phyloP scores from a whole-genome alignment of 2,329 filamentous ascomycete genomes.

The Fusarium sp. region DNA sequence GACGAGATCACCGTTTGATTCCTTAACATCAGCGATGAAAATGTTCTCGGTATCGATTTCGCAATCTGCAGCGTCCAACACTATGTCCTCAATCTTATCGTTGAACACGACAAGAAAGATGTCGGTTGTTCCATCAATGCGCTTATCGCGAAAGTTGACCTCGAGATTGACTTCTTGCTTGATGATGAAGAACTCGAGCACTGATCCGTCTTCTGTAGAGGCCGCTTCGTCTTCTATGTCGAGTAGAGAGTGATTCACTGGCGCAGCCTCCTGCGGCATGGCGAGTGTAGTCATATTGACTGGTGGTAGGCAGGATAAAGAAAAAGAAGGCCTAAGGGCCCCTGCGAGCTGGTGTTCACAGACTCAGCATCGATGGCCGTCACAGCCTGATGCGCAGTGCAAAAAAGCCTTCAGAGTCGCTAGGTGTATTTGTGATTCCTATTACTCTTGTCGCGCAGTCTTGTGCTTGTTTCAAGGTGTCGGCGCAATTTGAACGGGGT shows the following conservation, averaged over 20 bases:
- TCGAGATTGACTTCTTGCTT: constrained; percentile 92
- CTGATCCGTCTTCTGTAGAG: constrained; percentile 49
- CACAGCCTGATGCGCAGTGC: not conserved
- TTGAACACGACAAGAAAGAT: constrained; percentile 78
- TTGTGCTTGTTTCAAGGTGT: constrained; percentile 14
- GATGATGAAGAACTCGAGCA: constrained; percentile 66
- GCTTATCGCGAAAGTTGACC: constrained; percentile 82
- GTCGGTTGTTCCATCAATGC: constrained; percentile 80
- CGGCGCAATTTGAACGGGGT: constrained; percentile 30
- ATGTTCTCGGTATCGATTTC: constrained; percentile 65
- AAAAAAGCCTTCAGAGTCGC: not conserved
- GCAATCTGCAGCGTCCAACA: constrained; percentile 71
- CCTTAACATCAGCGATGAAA: constrained; percentile 58
- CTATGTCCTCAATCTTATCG: constrained; percentile 67
- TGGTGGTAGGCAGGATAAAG: constrained; percentile 31
- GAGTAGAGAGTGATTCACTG: constrained; percentile 44
- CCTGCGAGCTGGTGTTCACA: constrained; percentile 38
- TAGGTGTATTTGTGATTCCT: not conserved
- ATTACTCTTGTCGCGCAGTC: constrained; percentile 23
- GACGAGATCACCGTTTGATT: constrained; percentile 49
- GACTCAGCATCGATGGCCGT: constrained; percentile 38
- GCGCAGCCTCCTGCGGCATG: constrained; percentile 31
- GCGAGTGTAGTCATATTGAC: constrained; percentile 30
- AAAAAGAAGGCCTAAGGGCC: constrained; percentile 41
- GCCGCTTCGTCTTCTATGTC: constrained; percentile 48